Evolutionary conservation across 495 filamentous ascomycete genomes (phyloP).

Genomic region (Neurospora sp.): DNA sequence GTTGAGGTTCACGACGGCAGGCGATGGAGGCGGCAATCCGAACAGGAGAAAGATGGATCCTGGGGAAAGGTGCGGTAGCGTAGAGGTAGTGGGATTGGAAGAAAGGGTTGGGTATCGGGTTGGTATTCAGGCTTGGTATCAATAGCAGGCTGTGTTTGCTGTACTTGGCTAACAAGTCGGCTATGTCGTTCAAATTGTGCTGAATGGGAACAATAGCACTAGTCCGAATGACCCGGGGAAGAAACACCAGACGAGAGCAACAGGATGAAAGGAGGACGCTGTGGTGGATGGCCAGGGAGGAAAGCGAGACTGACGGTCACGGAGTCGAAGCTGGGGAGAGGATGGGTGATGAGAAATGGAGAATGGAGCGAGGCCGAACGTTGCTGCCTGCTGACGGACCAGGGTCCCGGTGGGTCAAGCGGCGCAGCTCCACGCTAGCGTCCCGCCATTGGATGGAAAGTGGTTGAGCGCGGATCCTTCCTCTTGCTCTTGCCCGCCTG

Average conservation of each 20-base stretch:
- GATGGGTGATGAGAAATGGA: slow-evolving; percentile 28
- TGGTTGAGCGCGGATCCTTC: slow-evolving; percentile 16
- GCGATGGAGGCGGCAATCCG: background rate
- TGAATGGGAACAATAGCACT: background rate
- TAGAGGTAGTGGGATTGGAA: background rate
- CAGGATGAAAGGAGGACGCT: slow-evolving; percentile 5
- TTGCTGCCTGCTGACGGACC: slow-evolving; percentile 24
- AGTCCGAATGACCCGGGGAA: slow-evolving; percentile 14
- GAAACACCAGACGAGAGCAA: slow-evolving; percentile 3
- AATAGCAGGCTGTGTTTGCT: background rate
- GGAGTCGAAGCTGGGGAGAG: background rate
- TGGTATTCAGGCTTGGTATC: background rate
- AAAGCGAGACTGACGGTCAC: background rate
- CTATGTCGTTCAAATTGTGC: background rate
- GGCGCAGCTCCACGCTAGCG: slow-evolving; percentile 17
- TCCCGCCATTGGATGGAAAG: slow-evolving; percentile 12
- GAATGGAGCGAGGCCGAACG: slow-evolving; percentile 9
- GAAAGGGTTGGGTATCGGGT: background rate
- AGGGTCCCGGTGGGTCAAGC: slow-evolving; percentile 16
- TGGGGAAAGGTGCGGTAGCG: background rate
- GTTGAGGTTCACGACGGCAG: background rate
- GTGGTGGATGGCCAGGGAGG: slow-evolving; percentile 9
- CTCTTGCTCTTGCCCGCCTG: slow-evolving; percentile 4
- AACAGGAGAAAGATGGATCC: background rate
- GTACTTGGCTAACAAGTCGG: background rate